Base-by-base conservation (phyloP, 176 grass and related monocot genomes). In the Tuctoria greenei region DNA sequence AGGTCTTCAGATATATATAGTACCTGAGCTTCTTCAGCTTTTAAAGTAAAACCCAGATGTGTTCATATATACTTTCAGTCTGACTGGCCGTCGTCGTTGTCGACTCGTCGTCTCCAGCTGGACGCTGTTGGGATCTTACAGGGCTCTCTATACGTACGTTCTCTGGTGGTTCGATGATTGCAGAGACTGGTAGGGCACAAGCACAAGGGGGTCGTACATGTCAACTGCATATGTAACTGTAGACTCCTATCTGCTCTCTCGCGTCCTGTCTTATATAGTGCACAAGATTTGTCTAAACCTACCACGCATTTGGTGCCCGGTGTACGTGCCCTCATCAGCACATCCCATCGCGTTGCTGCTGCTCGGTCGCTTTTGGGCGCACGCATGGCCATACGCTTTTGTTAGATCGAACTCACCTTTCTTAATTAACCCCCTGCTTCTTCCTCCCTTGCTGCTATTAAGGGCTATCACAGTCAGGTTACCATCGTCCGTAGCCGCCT, bases 331-430 rank as follows among this genome's bases (percentile, higher is more conserved):
- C n/a, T n/a, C n/a, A n/a, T n/a, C n/a, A n/a, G n/a, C 45, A 18
- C 74, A 62, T 75, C 76, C 11, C 76, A 73, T 67, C 70, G n/a
- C 15, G 47, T 62, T 61, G 38, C 46, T 46, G 25, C 4, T 46
- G 25, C 4, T 17, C 11, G 50, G 24, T 66, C 49, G 17, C 66
- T 82, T 77, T 82, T 61, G 9, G 64, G 66, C 15, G 66, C 85
- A 78, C 60, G 68, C 43, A 74, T 38, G 24, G 4, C 35, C 43
- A n/a, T 72, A 72, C 61, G 51, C 65, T 74, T 88, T 88, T 70
- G 54, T 83, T 79, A 70, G 81, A 79, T 83, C 75, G 44, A 55
- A 83, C 69, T 49, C 81, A 46, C 62, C 75, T 84, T 79, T 80
- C 75, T 0, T 39, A 68, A 37, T n/a, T n/a, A n/a, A n/a, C n/a